Base-by-base conservation (phyloP, 805 yeast species). In the Metschnikowia henanensis region DNA sequence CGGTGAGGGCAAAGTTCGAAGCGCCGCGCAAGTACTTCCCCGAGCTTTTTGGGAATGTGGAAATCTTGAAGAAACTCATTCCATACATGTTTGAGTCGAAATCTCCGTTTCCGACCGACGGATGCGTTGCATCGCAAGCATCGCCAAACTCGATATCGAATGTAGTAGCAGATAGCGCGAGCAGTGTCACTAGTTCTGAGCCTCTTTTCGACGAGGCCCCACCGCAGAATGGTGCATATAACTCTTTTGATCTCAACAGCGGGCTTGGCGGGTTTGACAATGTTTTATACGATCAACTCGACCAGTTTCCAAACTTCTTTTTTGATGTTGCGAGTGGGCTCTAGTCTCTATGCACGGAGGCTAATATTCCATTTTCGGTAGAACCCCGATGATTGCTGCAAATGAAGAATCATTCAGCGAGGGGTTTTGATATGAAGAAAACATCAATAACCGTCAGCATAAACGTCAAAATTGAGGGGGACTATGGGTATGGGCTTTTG, bases 1-100 rank as follows among this genome's bases (percentile, higher is more conserved):
- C 30, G 2, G 41, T 64, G 13, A 29, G 40, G n/a, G 43, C 43
- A 1, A 47, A 51, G n/a, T 49, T 64, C 26, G 49, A 43, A 2
- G 20, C 41, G 4, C 28, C 49, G 1, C 50, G 45, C 21, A 38
- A 31, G 10, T 20, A 43, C 4, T 56, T 40, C 35, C 66, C 65
- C 2, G 58, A 58, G 12, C 41, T 45, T 10, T 45, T 45, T 21
- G 39, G 35, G 10, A 30, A 21, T 17, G 18, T 34, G 5, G 46
- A 47, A 29, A 33, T 15, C 22, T 30, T 45, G 26, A 35, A 38
- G 25, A 41, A 37, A 13, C 25, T 32, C 20, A 30, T 37, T 7
- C 22, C 37, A 7, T 16, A 32, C 13, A 10, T 33, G 6, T 34
- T 41, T 17, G 39, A 32, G 15, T 45, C 46, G 29, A 45, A 45